Percentiles rank a stretch among this genome's conserved stretches.
Evolutionary conservation across 345 rosid genomes (phyloP).

Genomic region (Pelargonium nanum): DNA sequence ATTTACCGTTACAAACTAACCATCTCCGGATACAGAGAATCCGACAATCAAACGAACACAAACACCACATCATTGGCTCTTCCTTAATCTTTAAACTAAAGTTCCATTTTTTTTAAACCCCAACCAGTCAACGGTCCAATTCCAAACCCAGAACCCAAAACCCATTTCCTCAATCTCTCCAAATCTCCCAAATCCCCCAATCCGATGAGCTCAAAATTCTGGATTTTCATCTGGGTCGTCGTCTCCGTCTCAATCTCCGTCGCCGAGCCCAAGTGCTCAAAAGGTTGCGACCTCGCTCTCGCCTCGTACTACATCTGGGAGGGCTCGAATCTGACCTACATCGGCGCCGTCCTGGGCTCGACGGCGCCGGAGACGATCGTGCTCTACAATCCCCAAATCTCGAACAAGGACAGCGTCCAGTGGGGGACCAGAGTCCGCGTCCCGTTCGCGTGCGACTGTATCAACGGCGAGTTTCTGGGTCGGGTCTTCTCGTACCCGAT

Average conservation of each 20-base stretch:
- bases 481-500: conserved; percentile 31
- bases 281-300: conserved; percentile 33
- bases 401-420: conserved; percentile 28
- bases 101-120: no score
- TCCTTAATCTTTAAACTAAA: no score
- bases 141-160: not conserved
- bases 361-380: conserved; percentile 10
- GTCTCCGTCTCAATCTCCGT: conserved; percentile 11
- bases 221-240: conserved; percentile 1
- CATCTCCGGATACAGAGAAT: no score
- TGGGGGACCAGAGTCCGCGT: conserved; percentile 27
- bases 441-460: conserved; percentile 69
- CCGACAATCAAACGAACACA: no score
- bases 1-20: no score
- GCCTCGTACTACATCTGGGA: conserved; percentile 57
- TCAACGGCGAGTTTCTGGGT: conserved; percentile 36
- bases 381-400: conserved; percentile 24
- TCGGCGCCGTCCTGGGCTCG: conserved; percentile 28
- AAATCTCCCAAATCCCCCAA: not conserved
- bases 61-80: no score
- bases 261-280: conserved; percentile 35
- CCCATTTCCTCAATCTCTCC: conserved; percentile 1
- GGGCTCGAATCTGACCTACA: conserved; percentile 28
- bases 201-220: conserved; percentile 17
- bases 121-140: conserved; percentile 8